Percentiles rank a stretch among this genome's conserved stretches.
Evolutionary conservation across 805 yeast genomes (phyloP).

Genomic region (Scheffersomyces coipomensis): DNA sequence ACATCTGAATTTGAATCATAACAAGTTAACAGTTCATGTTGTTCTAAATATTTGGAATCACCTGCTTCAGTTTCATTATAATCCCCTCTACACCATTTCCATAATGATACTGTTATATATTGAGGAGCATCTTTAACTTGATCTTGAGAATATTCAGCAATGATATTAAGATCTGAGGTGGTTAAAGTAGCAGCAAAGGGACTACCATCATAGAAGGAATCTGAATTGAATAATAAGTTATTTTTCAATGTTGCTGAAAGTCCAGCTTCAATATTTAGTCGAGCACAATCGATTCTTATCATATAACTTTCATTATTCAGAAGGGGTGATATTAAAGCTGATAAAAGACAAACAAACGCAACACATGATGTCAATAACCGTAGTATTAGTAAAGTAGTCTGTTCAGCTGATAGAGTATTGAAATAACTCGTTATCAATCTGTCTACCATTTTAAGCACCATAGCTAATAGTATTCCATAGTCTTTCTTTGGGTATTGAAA

Average conservation of each 20-base stretch:
- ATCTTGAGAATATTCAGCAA: slow-evolving; percentile 44
- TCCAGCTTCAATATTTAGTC: slow-evolving; percentile 53
- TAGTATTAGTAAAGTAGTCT: slow-evolving; percentile 20
- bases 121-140: slow-evolving; percentile 52
- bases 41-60: too few relatives aligned
- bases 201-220: neutral
- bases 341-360: slow-evolving; percentile 16
- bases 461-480: too few relatives aligned
- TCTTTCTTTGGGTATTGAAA: too few relatives aligned
- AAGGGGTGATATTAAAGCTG: slow-evolving; percentile 25
- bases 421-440: too few relatives aligned
- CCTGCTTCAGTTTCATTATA: slow-evolving; percentile 24
- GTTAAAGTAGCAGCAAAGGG: slow-evolving; percentile 32
- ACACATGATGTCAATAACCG: slow-evolving; percentile 19
- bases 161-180: slow-evolving; percentile 46
- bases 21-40: slow-evolving; percentile 24
- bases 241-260: slow-evolving; percentile 44
- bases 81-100: slow-evolving; percentile 47
- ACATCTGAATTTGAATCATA: too few relatives aligned
- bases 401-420: slow-evolving; percentile 22
- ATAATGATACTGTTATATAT: slow-evolving; percentile 37
- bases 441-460: too few relatives aligned
- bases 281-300: slow-evolving; percentile 47
- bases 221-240: slow-evolving; percentile 22
- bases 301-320: slow-evolving; percentile 19